Evolutionary conservation across 805 yeast species (phyloP), one percentile per base, ranked within the genome.

Genomic region (Clavispora vitiphila): DNA sequence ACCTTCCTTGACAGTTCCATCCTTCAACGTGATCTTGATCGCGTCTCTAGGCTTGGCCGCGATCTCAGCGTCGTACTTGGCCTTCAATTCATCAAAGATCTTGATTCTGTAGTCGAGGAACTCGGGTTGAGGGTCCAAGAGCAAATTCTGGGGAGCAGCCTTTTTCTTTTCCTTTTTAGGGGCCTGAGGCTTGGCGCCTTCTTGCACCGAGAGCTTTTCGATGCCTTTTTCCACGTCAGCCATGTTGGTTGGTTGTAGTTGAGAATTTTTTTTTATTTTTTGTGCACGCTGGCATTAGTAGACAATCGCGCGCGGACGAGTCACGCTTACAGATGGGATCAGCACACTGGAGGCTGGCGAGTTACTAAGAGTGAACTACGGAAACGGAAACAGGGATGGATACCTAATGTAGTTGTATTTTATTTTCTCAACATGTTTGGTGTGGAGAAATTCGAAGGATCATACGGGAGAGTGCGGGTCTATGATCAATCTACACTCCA

Each of bases 21-120:
- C 97, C 61, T 84, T 86, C 64, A 91, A 74, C 40, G 95, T 85
- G 61, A 93, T 76, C 52, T 77, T 77, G 63, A 93, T 81, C 35
- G 87, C 75, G 20, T 40, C 47, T 47, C 78, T 67, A 46, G 71
- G 78, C 71, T 76, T 74, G 19, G 77, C 64, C 16, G 89, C 86
- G 39, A 83, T 67, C 48, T 77, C 79, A 5, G 78, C 90, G 56
- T 87, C 89, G 62, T 84, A 80, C 67, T 82, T 78, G 42, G 78
- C 80, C 71, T 85, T 84, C 51, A 93, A 74, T 62, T 83, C 76
- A 44, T 88, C 95, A 59, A 90, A 93, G 48, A 90, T 61, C 56
- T 76, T 67, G 60, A 84, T 72, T 67, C 99, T 83, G 49, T 82
- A 78, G 30, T 82, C 88, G 55, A 93, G 76, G 61, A 84, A 93